phyloP scores from a whole-genome alignment of 345 rosid genomes.

The Triadica sebifera region DNA sequence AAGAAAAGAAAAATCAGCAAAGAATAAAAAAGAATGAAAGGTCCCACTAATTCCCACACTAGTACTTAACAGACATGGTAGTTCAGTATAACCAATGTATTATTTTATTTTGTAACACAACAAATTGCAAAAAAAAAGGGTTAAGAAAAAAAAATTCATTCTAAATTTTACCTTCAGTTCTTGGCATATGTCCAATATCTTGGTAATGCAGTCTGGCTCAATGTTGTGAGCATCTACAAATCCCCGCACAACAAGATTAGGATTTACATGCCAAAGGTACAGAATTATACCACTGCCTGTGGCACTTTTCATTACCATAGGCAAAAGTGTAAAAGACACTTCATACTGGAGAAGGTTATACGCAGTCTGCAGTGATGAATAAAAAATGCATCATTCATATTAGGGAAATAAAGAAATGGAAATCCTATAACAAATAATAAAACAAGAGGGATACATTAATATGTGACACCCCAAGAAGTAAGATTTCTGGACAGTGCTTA shows the following conservation, averaged over 20 bases:
- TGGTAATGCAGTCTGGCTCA: constrained; percentile 55
- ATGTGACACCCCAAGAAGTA: constrained; percentile 86
- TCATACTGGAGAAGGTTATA: constrained; percentile 80
- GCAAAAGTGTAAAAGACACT: constrained; percentile 63
- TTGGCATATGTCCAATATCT: constrained; percentile 69
- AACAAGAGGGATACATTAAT: constrained; percentile 48
- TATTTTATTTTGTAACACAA: not conserved
- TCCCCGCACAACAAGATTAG: constrained; percentile 69
- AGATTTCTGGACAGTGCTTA: constrained; percentile 74
- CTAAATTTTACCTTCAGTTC: constrained; percentile 67
- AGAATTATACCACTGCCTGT: constrained; percentile 51
- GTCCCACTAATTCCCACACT: not conserved
- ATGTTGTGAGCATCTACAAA: constrained; percentile 49
- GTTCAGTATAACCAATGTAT: not conserved
- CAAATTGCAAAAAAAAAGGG: not conserved
- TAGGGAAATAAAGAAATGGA: not conserved
- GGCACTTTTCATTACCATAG: constrained; percentile 50
- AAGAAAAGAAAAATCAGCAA: too few species aligned
- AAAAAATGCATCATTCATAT: constrained; percentile 12
- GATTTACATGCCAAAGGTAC: constrained; percentile 77
- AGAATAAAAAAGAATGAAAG: not conserved
- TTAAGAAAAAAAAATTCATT: not conserved
- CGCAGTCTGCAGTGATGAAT: constrained; percentile 57
- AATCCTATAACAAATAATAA: not conserved
- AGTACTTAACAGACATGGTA: not conserved